Conservation (phyloP, 306 rosid species). For the Rosa lucieae region DNA sequence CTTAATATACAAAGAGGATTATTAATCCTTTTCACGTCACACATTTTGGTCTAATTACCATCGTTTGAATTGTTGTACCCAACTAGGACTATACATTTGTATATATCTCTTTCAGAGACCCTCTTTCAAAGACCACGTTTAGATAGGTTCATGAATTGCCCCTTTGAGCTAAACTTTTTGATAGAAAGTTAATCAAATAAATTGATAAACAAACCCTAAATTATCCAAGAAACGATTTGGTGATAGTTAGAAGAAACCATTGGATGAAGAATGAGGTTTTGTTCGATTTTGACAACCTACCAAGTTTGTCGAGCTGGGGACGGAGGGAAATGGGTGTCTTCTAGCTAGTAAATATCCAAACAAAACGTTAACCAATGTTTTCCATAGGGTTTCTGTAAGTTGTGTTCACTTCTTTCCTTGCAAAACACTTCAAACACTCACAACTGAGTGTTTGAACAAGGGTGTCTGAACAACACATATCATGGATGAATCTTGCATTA, state of each 20-base stretch:
- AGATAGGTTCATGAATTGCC: neutral
- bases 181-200: neutral
- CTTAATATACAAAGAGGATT: neutral
- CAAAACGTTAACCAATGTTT: too few species aligned
- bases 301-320: neutral
- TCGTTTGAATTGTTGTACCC: conserved; percentile 11
- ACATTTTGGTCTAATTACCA: neutral
- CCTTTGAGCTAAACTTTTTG: neutral
- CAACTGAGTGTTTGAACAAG: too few species aligned
- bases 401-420: too few species aligned
- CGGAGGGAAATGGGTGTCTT: neutral
- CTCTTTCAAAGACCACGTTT: neutral
- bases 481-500: too few species aligned
- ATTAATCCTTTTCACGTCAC: neutral
- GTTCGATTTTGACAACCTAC: conserved; percentile 35
- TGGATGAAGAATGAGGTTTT: conserved; percentile 20
- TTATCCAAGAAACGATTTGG: conserved; percentile 39
- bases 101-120: neutral
- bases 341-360: neutral
- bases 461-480: too few species aligned
- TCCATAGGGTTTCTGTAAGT: neutral
- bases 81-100: neutral
- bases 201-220: neutral
- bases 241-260: conserved; percentile 22
- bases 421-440: too few species aligned